A percentile compares a stretch with the other conserved stretches of the same genome.
Evolutionary conservation across 495 filamentous ascomycete genomes (phyloP).

Genomic region (Polyplosphaeria fusca): DNA sequence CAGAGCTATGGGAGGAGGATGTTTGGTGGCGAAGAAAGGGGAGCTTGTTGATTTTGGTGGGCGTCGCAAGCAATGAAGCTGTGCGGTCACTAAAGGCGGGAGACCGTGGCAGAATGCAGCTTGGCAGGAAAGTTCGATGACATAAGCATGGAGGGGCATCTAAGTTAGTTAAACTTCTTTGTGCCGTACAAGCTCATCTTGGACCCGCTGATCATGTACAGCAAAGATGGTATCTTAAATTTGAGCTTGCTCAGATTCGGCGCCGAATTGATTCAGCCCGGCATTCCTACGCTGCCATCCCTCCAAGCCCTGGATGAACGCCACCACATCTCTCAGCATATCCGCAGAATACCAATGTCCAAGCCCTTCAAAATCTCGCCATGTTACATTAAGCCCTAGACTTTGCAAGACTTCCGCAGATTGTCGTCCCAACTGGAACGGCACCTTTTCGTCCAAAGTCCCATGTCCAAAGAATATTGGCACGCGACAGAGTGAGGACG

Average conservation of each 20-base stretch:
- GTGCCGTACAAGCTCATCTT: no score
- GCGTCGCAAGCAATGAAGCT: background rate
- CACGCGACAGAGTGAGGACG: background rate
- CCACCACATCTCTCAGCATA: slow-evolving; percentile 51
- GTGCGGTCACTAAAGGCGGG: slow-evolving; percentile 14
- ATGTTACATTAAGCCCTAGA: slow-evolving; percentile 49
- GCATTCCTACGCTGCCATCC: no score
- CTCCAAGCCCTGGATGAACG: slow-evolving; percentile 36
- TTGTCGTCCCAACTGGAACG: slow-evolving; percentile 45
- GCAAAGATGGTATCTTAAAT: no score
- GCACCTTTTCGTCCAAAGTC: slow-evolving; percentile 50
- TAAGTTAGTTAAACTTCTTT: no score
- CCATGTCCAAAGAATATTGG: slow-evolving; percentile 57
- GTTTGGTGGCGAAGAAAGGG: background rate
- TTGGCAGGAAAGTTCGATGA: slow-evolving; percentile 12
- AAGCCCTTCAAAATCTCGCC: slow-evolving; percentile 51
- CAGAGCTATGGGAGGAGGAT: background rate
- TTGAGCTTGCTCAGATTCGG: no score
- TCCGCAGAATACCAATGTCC: slow-evolving; percentile 53
- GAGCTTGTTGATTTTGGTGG: background rate
- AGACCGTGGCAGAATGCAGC: slow-evolving; percentile 4
- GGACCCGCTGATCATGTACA: no score
- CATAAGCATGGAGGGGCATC: background rate
- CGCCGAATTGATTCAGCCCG: no score
- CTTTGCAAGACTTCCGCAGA: slow-evolving; percentile 42